Evolutionary conservation across 2,329 filamentous ascomycete genomes (phyloP).

Genomic region (Beauveria rudraprayagi): DNA sequence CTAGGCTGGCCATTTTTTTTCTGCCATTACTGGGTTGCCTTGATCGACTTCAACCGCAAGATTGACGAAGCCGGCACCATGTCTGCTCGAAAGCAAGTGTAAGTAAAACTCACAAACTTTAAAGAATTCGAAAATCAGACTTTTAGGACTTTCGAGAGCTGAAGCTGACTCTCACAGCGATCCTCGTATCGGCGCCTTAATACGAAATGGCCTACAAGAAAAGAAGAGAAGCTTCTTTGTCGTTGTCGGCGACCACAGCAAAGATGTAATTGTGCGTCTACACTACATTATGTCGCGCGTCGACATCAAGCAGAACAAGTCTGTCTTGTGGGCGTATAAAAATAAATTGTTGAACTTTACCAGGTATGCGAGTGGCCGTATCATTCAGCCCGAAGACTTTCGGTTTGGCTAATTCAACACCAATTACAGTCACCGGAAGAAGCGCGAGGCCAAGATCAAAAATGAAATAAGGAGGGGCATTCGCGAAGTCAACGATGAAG

Average conservation of each 20-base stretch:
- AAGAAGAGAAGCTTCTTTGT: conserved; percentile 99
- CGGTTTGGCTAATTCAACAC: conserved; percentile 7
- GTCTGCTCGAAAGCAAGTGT: conserved; percentile 51
- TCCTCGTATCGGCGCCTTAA: conserved; percentile 82
- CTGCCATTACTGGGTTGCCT: background rate
- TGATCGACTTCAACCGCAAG: conserved; percentile 13
- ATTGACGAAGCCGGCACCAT: conserved; percentile 29
- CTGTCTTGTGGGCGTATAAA: conserved; percentile 97
- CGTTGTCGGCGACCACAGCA: conserved; percentile 85
- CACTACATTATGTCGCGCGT: conserved; percentile 89
- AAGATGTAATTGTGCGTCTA: conserved; percentile 90
- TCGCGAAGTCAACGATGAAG: conserved; percentile 83
- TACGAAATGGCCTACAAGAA: conserved; percentile 84
- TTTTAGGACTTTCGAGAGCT: background rate
- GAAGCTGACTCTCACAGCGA: conserved; percentile 45
- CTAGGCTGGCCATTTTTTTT: conserved; percentile 21
- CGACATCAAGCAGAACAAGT: conserved; percentile 85
- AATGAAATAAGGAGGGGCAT: conserved; percentile 95
- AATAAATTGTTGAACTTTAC: conserved; percentile 93
- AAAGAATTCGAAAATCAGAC: background rate
- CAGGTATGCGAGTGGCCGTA: conserved; percentile 36
- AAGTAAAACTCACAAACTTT: conserved; percentile 17
- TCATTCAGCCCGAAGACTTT: background rate
- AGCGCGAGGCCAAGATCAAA: conserved; percentile 97
- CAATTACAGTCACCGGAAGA: conserved; percentile 73